Evolutionary conservation across 202 grass and related monocot genomes (phyloP), one percentile per base, ranked within the genome.

Genomic region (Panicum hallii): DNA sequence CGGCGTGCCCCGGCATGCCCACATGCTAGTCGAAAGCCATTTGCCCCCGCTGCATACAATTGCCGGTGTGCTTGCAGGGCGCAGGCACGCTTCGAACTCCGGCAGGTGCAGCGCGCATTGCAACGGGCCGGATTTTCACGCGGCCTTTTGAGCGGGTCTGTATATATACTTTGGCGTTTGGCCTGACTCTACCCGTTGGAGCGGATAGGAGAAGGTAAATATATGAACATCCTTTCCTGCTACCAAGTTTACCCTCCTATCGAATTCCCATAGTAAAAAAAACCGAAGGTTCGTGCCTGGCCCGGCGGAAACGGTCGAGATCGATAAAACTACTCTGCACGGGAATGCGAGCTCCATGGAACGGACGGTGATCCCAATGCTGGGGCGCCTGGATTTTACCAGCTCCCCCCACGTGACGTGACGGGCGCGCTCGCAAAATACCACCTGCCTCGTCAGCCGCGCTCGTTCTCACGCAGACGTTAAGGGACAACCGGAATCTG

Each of bases 341-440:
- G 56, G 26, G 73, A 26, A 19, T 3, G 1, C 9, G 20, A 43
- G 36, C 2, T 70, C 17, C 42, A 42, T 20, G 23, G 40, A 36
- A 68, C 17, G 11, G 23, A 58, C 49, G 50, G 63, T 36, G 65
- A 85, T 70, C 42, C 64, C 74, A 36, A 82, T 82, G 61, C 58
- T 34, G 17, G n/a, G 53, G 7, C 9, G 36, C 38, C 41, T 45
- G 54, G 60, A 22, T 71, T 78, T 70, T 58, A 74, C 67, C 83
- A 5, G 63, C 43, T 77, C 78, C 40, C 78, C 40, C 58, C 88
- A 86, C 79, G 88, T 86, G 88, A 90, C 60, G 88, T 82, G 88
- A 90, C 60, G 38, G 36, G 32, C 16, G 44, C 71, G 26, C 83
- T 81, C 88, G 62, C 67, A 79, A 61, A 83, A 87, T 79, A 63